phyloP scores from a whole-genome alignment of 495 filamentous ascomycete genomes.

The Parathielavia appendiculata region DNA sequence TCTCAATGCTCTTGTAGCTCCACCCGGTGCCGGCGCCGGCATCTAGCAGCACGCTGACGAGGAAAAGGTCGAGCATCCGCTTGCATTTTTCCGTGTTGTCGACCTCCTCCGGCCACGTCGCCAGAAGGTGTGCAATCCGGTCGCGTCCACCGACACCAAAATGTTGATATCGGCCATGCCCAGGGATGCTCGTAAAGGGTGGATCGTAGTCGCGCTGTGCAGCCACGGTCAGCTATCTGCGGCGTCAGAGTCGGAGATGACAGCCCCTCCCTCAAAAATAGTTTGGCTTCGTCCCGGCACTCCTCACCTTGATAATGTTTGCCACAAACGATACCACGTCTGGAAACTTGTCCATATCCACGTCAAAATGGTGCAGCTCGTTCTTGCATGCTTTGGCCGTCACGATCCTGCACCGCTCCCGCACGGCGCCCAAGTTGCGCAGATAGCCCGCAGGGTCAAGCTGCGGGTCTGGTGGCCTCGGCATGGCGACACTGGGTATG shows the following conservation, averaged over 20 bases:
- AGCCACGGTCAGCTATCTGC: constrained; percentile 1
- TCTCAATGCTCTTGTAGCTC: constrained; percentile 88
- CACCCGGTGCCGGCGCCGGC: constrained; percentile 78
- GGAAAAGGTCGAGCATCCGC: constrained; percentile 75
- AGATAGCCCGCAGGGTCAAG: constrained; percentile 91
- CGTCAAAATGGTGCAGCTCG: constrained; percentile 80
- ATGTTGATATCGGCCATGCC: constrained; percentile 86
- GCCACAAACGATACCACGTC: constrained; percentile 90
- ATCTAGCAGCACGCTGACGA: constrained; percentile 86
- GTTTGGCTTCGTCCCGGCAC: not conserved
- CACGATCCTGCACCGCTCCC: constrained; percentile 69
- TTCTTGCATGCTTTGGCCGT: constrained; percentile 73
- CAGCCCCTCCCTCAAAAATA: not conserved
- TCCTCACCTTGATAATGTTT: constrained; percentile 85
- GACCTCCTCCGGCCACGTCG: constrained; percentile 56
- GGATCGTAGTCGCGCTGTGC: constrained; percentile 78
- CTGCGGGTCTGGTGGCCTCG: constrained; percentile 80
- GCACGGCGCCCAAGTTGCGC: constrained; percentile 80
- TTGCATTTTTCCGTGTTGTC: constrained; percentile 70
- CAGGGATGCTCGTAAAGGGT: constrained; percentile 78
- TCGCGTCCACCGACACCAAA: constrained; percentile 79
- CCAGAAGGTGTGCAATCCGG: constrained; percentile 66
- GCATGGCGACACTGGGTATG: constrained; percentile 58
- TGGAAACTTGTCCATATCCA: constrained; percentile 81
- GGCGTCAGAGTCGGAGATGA: not conserved